phyloP scores from a whole-genome alignment of 345 rosid species.

The Hibiscus syriacus region DNA sequence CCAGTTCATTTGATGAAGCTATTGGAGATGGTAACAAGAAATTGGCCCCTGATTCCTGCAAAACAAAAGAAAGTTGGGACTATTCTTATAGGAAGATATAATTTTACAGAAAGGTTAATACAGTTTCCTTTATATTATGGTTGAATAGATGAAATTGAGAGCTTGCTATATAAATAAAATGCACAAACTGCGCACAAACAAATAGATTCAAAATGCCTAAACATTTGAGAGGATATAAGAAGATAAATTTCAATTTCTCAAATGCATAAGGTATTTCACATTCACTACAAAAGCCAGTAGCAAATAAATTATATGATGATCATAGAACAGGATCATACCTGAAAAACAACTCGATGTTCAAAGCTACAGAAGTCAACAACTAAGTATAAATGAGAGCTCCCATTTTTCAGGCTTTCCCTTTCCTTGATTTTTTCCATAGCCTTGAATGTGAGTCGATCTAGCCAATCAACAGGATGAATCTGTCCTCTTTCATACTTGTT shows the following conservation, averaged over 20 bases:
- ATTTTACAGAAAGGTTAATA: not conserved
- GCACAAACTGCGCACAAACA: not conserved
- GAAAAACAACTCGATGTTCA: slow-evolving; percentile 94
- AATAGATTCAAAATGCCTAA: not conserved
- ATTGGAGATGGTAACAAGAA: slow-evolving; percentile 76
- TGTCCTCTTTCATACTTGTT: slow-evolving; percentile 91
- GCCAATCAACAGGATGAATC: slow-evolving; percentile 83
- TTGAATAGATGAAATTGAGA: not conserved
- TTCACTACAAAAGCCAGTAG: not conserved
- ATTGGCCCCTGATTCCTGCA: slow-evolving; percentile 86
- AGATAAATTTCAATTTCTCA: not conserved
- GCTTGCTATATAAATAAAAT: not conserved
- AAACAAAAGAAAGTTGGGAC: slow-evolving; percentile 10
- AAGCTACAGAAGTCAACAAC: slow-evolving; percentile 85
- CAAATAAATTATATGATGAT: not conserved
- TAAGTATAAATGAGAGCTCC: slow-evolving; percentile 65
- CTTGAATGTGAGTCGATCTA: slow-evolving; percentile 80
- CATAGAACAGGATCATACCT: slow-evolving; percentile 35
- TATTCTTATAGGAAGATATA: not conserved
- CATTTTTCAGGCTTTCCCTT: slow-evolving; percentile 59
- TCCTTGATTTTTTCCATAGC: slow-evolving; percentile 81
- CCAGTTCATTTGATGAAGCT: slow-evolving; percentile 88
- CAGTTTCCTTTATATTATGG: not conserved
- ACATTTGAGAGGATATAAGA: not conserved
- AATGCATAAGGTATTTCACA: not conserved